Evolutionary conservation across 805 yeast genomes (phyloP).

Genomic region (Yarrowia sp.): DNA sequence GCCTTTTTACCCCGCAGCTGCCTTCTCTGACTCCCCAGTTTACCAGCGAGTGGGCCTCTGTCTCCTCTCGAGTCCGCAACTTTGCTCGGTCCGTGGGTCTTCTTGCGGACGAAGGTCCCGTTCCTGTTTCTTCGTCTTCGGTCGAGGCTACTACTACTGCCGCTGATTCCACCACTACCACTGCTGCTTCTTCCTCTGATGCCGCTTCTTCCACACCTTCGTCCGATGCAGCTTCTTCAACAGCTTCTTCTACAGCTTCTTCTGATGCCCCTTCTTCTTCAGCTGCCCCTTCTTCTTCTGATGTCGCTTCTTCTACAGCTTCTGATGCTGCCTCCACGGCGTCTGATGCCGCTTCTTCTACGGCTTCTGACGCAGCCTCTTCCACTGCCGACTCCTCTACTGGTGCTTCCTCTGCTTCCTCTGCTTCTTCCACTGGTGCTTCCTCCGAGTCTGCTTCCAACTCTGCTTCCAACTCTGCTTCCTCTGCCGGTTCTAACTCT

Average conservation of each 20-base stretch:
- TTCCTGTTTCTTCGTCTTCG: not conserved
- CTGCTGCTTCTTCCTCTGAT: not conserved
- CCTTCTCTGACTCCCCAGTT: not conserved
- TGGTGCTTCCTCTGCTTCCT: not conserved
- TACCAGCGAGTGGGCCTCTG: not conserved
- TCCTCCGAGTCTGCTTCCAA: not conserved
- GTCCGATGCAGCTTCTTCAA: not conserved
- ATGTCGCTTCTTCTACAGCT: not conserved
- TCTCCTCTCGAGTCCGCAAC: too few species aligned
- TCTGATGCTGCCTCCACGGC: not conserved
- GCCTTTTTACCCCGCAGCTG: not conserved
- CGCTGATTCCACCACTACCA: not conserved
- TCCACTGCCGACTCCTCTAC: not conserved
- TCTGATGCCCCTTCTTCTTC: not conserved
- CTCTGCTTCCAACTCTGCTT: not conserved
- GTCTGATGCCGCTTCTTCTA: not conserved
- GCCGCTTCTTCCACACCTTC: not conserved
- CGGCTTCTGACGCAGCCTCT: not conserved
- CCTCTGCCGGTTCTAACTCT: not conserved
- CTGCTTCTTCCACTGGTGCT: not conserved
- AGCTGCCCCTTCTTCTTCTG: not conserved
- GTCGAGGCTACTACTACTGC: not conserved
- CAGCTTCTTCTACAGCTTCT: not conserved
- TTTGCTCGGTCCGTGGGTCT: too few species aligned
- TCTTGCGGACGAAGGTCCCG: not conserved